Conservation (phyloP, 169 alveolate species). For the Sarcocystis neurona region DNA sequence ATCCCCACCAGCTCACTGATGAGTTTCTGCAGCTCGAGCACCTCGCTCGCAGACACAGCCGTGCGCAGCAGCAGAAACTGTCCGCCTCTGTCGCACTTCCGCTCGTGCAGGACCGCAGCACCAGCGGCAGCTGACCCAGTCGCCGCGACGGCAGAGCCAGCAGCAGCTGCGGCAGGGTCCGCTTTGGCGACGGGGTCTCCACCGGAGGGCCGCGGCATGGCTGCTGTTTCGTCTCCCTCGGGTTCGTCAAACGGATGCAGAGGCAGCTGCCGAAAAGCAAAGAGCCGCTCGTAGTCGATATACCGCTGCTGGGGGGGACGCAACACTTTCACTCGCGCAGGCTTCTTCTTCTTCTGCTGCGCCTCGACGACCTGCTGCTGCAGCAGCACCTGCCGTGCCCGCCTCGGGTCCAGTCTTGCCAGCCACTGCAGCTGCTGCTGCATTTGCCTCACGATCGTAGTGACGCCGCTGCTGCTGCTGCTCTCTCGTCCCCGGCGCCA, state of each 20-base stretch:
- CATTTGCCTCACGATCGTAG: not conserved
- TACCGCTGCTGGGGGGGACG: not conserved
- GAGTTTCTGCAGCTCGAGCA: not conserved
- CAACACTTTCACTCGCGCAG: slow-evolving; percentile 3
- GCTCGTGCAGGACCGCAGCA: not conserved
- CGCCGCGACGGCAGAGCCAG: slow-evolving; percentile 20
- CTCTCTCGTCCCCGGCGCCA: not conserved
- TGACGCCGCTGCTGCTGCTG: not conserved
- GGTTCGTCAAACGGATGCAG: slow-evolving; percentile 41
- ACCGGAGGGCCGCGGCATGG: slow-evolving; percentile 8
- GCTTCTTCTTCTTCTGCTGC: slow-evolving; percentile 19
- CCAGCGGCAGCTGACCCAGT: not conserved
- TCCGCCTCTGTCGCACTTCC: too few species aligned
- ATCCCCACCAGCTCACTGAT: slow-evolving; percentile 15
- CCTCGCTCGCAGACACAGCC: not conserved
- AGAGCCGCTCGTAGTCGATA: slow-evolving; percentile 43
- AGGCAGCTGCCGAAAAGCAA: slow-evolving; percentile 8
- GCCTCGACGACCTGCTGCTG: slow-evolving; percentile 35
- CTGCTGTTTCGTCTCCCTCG: not conserved
- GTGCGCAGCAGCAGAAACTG: not conserved
- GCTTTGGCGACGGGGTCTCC: not conserved
- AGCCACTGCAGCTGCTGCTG: slow-evolving; percentile 39
- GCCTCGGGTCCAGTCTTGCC: slow-evolving; percentile 30
- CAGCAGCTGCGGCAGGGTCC: slow-evolving; percentile 13
- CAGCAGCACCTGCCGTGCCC: slow-evolving; percentile 47